phyloP scores from a whole-genome alignment of 805 yeast species.

The Ogataea nonfermentans region DNA sequence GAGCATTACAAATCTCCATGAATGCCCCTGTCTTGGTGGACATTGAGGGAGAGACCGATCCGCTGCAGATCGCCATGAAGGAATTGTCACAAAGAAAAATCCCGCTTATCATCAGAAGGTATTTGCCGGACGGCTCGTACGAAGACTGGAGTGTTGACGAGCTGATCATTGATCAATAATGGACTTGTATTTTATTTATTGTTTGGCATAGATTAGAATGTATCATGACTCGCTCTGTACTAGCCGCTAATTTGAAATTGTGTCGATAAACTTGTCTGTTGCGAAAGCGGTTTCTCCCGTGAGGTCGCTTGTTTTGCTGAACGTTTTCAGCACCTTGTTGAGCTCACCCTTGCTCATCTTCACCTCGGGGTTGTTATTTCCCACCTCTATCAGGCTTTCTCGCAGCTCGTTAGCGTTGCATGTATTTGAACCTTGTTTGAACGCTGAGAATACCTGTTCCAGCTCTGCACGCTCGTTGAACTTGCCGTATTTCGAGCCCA shows the following conservation, averaged over 20 bases:
- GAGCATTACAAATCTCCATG: conserved; percentile 96
- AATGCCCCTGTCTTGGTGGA: conserved; percentile 98
- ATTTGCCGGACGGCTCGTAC: conserved; percentile 92
- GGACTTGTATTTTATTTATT: conserved; percentile 11
- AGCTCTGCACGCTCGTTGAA: conserved; percentile 54
- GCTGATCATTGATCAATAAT: conserved; percentile 70
- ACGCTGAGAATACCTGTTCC: conserved; percentile 56
- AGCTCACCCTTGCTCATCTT: conserved; percentile 36
- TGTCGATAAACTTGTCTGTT: conserved; percentile 62
- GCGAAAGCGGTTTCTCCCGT: conserved; percentile 58
- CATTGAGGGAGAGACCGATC: conserved; percentile 98
- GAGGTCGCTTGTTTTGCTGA: conserved; percentile 50
- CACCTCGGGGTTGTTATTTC: conserved; percentile 32
- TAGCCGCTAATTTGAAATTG: conserved; percentile 19
- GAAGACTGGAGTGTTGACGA: conserved; percentile 99
- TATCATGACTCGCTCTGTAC: conserved; percentile 5
- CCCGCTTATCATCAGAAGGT: conserved; percentile 93
- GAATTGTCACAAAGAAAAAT: conserved; percentile 93
- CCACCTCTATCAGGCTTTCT: conserved; percentile 48
- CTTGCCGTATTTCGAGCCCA: conserved; percentile 52
- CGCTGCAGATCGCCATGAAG: conserved; percentile 95
- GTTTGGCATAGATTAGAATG: conserved; percentile 6
- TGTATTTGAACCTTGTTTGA: conserved; percentile 32
- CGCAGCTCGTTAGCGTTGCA: conserved; percentile 36
- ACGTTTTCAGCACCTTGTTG: conserved; percentile 51